These are phyloP conservation scores for Colletotrichum ledebouriae DNA, from an alignment of 2,329 filamentous ascomycete genomes.

Conservation along the genomic window DNA sequence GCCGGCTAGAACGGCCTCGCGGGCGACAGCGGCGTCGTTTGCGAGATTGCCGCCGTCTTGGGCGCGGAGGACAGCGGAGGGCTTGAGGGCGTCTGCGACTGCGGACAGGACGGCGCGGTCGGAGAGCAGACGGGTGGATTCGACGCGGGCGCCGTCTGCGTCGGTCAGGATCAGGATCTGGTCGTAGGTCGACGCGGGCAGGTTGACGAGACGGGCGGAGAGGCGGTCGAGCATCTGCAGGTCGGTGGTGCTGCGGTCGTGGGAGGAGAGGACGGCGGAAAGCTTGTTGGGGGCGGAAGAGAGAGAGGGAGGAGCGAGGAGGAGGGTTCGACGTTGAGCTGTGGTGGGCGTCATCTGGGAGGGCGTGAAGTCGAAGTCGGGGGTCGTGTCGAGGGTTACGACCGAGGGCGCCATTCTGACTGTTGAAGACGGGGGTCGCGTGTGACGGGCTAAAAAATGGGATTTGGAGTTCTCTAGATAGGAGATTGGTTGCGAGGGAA, in stretches of 20 bases:
- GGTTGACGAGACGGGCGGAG: constrained; percentile 81
- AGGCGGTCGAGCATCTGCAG: constrained; percentile 98
- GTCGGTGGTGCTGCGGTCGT: constrained; percentile 84
- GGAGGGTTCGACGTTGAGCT: constrained; percentile 72
- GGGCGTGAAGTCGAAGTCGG: constrained; percentile 62
- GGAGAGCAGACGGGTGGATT: constrained; percentile 77
- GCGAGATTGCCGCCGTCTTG: constrained; percentile 74
- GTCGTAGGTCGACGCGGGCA: constrained; percentile 85
- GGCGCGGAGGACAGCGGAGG: constrained; percentile 75
- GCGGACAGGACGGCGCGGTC: constrained; percentile 75
- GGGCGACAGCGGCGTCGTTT: constrained; percentile 64
- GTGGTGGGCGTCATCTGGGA: constrained; percentile 29
- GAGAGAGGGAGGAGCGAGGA: constrained; percentile 91
- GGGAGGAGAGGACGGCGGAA: constrained; percentile 75
- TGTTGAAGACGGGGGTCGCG: constrained; percentile 3
- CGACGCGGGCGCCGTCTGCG: constrained; percentile 73
- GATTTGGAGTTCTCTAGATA: neutral
- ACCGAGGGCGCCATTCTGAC: constrained; percentile 64
- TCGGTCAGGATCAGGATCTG: constrained; percentile 87
- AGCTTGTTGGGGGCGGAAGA: constrained; percentile 87
- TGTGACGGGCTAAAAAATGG: neutral
- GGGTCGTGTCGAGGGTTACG: constrained; percentile 67
- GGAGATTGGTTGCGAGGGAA: neutral
- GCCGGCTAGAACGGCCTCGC: constrained; percentile 89
- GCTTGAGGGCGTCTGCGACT: constrained; percentile 70